A percentile compares a stretch with the other conserved stretches of the same genome.
These are phyloP conservation scores for Trichoderma simmonsii DNA, from an alignment of 2,329 filamentous ascomycete genomes.

Conservation along the genomic window DNA sequence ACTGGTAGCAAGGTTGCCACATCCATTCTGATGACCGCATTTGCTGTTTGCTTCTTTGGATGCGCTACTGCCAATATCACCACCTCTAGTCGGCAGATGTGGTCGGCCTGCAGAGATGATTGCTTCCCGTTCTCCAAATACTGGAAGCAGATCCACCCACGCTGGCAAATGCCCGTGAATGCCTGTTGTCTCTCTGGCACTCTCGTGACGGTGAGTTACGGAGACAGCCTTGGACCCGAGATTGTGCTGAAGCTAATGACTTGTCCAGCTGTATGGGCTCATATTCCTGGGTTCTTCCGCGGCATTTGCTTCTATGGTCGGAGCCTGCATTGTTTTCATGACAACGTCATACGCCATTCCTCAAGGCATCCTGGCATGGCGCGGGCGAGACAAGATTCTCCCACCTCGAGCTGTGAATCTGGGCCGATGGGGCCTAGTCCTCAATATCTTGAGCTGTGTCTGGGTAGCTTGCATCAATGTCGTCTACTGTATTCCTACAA, in stretches of 20 bases:
- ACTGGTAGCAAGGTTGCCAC: conserved; percentile 20
- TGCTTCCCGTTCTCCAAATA: conserved; percentile 26
- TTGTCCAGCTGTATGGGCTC: conserved; percentile 27
- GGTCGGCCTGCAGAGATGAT: conserved; percentile 27
- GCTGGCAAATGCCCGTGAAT: conserved; percentile 29
- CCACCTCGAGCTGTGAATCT: conserved; percentile 27
- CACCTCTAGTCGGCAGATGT: conserved; percentile 24
- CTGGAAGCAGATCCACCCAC: conserved; percentile 24
- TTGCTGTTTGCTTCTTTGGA: conserved; percentile 26
- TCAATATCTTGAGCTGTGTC: too few relatives aligned
- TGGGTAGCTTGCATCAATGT: too few relatives aligned
- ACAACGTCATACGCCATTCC: conserved; percentile 28
- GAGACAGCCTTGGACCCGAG: too few relatives aligned
- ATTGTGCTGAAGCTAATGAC: too few relatives aligned
- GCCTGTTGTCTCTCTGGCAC: conserved; percentile 22
- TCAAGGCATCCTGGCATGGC: conserved; percentile 27
- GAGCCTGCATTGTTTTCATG: conserved; percentile 27
- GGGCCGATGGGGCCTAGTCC: neutral
- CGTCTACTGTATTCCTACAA: too few relatives aligned
- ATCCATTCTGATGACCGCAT: conserved; percentile 22
- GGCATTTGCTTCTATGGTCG: conserved; percentile 29
- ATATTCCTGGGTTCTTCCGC: conserved; percentile 31
- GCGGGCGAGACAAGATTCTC: conserved; percentile 27
- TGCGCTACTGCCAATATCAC: conserved; percentile 18
- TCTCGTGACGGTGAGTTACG: neutral